Conservation (phyloP, 208 protist genomes). For the Lotmaria passim region DNA sequence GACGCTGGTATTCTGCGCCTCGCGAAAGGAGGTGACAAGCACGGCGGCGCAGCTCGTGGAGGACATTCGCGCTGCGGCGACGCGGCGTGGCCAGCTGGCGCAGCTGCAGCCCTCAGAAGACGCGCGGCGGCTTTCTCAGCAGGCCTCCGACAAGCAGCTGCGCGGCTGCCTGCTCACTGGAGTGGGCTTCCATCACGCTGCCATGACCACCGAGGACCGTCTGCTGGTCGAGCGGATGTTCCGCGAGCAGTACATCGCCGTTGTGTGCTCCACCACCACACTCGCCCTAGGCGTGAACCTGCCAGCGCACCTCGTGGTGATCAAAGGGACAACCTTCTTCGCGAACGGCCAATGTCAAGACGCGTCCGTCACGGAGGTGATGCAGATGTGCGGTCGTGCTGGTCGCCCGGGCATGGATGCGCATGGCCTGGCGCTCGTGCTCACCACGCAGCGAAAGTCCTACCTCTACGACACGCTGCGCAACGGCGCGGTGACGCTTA, state of each 20-base stretch:
- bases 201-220: constrained; percentile 75
- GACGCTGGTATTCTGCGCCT: constrained; percentile 91
- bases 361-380: constrained; percentile 96
- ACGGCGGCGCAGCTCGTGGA: constrained; percentile 68
- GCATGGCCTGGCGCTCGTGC: constrained; percentile 86
- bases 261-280: constrained; percentile 93
- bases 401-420: constrained; percentile 89
- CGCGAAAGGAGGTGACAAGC: constrained; percentile 73
- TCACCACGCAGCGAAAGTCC: constrained; percentile 78
- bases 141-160: constrained; percentile 77
- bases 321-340: constrained; percentile 99
- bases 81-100: constrained; percentile 32
- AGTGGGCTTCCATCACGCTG: constrained; percentile 90
- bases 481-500: constrained; percentile 36
- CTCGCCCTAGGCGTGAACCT: constrained; percentile 94
- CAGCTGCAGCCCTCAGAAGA: constrained; percentile 51
- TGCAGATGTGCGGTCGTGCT: constrained; percentile 98
- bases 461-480: constrained; percentile 65
- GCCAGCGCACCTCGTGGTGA: constrained; percentile 91
- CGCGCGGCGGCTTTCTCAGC: constrained; percentile 30
- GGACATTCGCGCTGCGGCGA: constrained; percentile 54
- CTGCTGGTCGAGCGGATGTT: constrained; percentile 89
- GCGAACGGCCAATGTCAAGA: constrained; percentile 94
- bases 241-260: constrained; percentile 76
- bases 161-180: constrained; percentile 63